Evolutionary conservation across 1,284 basidiomycete genomes (phyloP).

Genomic region (Macrocybe sp.): DNA sequence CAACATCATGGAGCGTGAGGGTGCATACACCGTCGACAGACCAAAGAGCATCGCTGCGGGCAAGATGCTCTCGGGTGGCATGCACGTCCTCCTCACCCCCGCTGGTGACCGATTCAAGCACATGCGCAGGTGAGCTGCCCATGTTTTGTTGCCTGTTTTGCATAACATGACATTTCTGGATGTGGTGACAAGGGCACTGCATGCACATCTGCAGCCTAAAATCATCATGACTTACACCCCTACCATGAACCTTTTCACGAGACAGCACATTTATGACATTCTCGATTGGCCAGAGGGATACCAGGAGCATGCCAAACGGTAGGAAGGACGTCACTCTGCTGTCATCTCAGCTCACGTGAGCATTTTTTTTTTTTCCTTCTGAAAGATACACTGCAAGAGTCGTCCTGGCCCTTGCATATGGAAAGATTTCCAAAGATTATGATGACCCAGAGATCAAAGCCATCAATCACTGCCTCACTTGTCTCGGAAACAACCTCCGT

Average conservation of each 20-base stretch:
- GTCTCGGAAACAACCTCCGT: conserved; percentile 44
- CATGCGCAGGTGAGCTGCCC: conserved; percentile 33
- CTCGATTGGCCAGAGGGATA: conserved; percentile 42
- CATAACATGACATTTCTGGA: no score
- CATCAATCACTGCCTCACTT: conserved; percentile 42
- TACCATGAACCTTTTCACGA: conserved; percentile 40
- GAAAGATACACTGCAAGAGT: conserved; percentile 58
- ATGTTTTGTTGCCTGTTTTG: neutral
- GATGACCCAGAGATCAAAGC: conserved; percentile 53
- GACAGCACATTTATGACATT: conserved; percentile 47
- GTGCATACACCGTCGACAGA: conserved; percentile 40
- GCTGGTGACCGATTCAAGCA: conserved; percentile 41
- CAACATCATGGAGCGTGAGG: conserved; percentile 52
- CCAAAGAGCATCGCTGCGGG: conserved; percentile 43
- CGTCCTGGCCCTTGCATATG: conserved; percentile 63
- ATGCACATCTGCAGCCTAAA: conserved; percentile 47
- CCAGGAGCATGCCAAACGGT: conserved; percentile 50
- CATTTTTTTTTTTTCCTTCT: neutral
- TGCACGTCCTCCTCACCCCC: conserved; percentile 38
- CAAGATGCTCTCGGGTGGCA: conserved; percentile 43
- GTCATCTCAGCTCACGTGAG: neutral
- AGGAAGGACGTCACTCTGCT: conserved; percentile 1
- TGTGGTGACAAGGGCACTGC: conserved; percentile 38
- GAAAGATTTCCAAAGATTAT: conserved; percentile 46
- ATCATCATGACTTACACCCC: conserved; percentile 41